Evolutionary conservation across 805 yeast genomes (phyloP).

Genomic region (Saccharomycopsis babjevae): DNA sequence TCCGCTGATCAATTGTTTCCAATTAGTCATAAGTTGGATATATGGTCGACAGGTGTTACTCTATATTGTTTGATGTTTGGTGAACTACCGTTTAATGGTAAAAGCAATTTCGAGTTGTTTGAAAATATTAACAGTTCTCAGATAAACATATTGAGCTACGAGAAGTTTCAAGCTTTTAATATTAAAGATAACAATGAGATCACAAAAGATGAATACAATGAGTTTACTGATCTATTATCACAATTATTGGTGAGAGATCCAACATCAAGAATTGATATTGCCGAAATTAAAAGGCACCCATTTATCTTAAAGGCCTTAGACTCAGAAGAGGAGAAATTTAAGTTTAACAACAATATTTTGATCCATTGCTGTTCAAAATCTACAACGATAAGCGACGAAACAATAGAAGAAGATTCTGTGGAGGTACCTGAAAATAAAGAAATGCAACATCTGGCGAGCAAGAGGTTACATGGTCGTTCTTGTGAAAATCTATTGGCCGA

Average conservation of each 20-base stretch:
- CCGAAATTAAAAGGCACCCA: constrained; percentile 67
- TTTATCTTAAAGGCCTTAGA: constrained; percentile 43
- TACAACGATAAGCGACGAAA: not conserved
- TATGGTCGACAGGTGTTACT: constrained; percentile 97
- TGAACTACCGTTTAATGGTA: constrained; percentile 78
- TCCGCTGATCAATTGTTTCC: constrained; percentile 33
- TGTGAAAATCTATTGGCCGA: not conserved
- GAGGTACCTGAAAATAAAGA: not conserved
- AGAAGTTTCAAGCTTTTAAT: constrained; percentile 21
- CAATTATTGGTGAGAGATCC: constrained; percentile 66
- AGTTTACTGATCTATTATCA: constrained; percentile 45
- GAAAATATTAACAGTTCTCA: constrained; percentile 62
- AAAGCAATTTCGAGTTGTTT: constrained; percentile 76
- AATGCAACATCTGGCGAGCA: not conserved
- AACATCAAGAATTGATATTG: constrained; percentile 51
- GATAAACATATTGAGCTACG: constrained; percentile 55
- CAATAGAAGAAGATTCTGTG: not conserved
- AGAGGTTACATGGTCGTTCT: not conserved
- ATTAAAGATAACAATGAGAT: constrained; percentile 25
- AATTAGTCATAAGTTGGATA: constrained; percentile 80
- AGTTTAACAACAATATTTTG: constrained; percentile 22
- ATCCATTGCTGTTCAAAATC: constrained; percentile 7
- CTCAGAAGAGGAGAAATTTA: constrained; percentile 20
- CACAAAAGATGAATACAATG: constrained; percentile 32
- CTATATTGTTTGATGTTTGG: constrained; percentile 84